Evolutionary conservation across 2,329 filamentous ascomycete species (phyloP).

Genomic region (Macrophomina tecta): DNA sequence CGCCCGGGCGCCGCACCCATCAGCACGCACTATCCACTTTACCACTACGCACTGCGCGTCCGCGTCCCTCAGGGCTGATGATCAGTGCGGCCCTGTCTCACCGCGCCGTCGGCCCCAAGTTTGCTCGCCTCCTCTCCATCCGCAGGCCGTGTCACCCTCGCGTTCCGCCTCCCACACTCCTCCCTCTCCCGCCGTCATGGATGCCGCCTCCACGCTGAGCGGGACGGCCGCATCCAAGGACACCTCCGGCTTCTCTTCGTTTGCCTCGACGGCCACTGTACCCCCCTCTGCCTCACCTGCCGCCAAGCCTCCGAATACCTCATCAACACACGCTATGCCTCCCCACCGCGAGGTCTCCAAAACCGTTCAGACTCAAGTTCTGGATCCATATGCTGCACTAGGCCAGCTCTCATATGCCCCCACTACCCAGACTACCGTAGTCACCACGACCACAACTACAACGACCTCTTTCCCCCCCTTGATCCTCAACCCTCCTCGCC

Average conservation of each 20-base stretch:
- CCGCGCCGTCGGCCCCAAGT: conserved; percentile 27
- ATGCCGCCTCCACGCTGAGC: conserved; percentile 29
- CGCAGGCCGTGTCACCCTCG: conserved; percentile 34
- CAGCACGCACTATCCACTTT: conserved; percentile 2
- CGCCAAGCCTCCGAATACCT: conserved; percentile 20
- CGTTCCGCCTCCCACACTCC: conserved; percentile 31
- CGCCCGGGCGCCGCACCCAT: conserved; percentile 8
- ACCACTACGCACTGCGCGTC: conserved; percentile 9
- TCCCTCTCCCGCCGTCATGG: conserved; percentile 30
- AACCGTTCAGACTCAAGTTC: conserved; percentile 35
- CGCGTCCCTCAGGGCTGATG: conserved; percentile 20
- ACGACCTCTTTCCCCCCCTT: conserved; percentile 83
- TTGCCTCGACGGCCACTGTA: conserved; percentile 24
- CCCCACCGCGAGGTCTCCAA: conserved; percentile 37
- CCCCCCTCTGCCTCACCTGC: conserved; percentile 18
- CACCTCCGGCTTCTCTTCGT: conserved; percentile 22
- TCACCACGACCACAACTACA: conserved; percentile 92
- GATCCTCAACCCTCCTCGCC: conserved; percentile 73
- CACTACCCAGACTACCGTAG: conserved; percentile 68
- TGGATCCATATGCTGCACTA: conserved; percentile 51
- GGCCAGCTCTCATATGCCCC: conserved; percentile 68
- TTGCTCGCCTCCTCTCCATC: conserved; percentile 27
- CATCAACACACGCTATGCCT: conserved; percentile 35
- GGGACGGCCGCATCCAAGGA: conserved; percentile 19
- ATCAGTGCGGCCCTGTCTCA: conserved; percentile 28